Base-by-base conservation (phyloP, 2,329 filamentous ascomycete species). In the Saccharata proteae region DNA sequence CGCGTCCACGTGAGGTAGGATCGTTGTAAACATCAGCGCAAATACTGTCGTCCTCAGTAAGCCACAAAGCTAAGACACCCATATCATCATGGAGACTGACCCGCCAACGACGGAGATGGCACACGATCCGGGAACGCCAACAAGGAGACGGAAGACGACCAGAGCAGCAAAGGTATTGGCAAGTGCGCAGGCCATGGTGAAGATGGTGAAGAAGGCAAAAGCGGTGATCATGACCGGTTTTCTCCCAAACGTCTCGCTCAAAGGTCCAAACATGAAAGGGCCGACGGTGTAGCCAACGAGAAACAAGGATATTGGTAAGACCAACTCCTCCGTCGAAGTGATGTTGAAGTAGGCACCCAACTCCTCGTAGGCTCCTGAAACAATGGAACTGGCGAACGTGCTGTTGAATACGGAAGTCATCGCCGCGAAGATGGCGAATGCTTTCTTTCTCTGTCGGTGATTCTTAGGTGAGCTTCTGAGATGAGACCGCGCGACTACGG, bases 1-100 rank as follows among this genome's bases (percentile, higher is more conserved):
- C 69, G 19, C 71, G 58, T 3, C 75, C 75, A 27, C 74, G 57
- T 1, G 61, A 59, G 16, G 64, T 53, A 1, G 69, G 62, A 30
- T 74, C 61, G 30, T 62, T 61, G 43, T 72, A 81, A 5, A 80
- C 62, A 51, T 82, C 78, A 10, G 78, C 76, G 40, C 78, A 65
- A 7, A 80, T 68, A 1, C 67, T 54, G 29, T 12, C 23, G n/a
- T 13, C 6, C 12, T 13, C 5, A 7, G 21, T 31, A 20, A 31
- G 29, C 19, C 19, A 30, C 6, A 6, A 15, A 16, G 3, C 16
- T 4, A 11, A 6, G 16, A 13, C 16, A 13, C 6, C 10, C 16
- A 5, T 18, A 14, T 30, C 12, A 17, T n/a, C 26, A 8, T 20
- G 4, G 13, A 22, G n/a, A 40, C 39, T 20, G 33, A 39, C 71